Percentiles rank a stretch among this genome's conserved stretches.
phyloP scores from a whole-genome alignment of 1,284 basidiomycete genomes.

The Sanghuangporus sanghuang region DNA sequence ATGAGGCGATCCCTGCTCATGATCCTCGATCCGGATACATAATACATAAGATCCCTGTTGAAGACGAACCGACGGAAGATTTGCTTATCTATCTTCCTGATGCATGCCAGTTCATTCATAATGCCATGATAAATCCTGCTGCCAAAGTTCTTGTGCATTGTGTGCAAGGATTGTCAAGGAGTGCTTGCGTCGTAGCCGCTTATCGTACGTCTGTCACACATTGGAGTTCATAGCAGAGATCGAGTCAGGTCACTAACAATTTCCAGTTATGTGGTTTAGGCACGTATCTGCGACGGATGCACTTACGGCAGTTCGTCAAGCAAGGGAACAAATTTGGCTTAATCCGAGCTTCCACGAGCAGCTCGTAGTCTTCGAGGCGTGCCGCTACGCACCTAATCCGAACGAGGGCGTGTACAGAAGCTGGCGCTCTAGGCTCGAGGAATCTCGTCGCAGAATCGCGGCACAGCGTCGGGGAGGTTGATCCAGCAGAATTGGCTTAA shows the following conservation, averaged over 20 bases:
- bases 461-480: background rate
- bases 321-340: conserved; percentile 16
- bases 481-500: conserved; percentile 2
- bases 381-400: conserved; percentile 13
- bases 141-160: conserved; percentile 16
- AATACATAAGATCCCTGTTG: conserved; percentile 16
- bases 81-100: conserved; percentile 16
- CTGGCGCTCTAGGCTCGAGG: conserved; percentile 14
- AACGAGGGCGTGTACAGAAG: conserved; percentile 14
- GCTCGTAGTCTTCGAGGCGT: conserved; percentile 16
- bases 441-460: conserved; percentile 14
- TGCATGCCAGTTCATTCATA: conserved; percentile 17
- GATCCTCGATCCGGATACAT: conserved; percentile 16
- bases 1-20: conserved; percentile 16
- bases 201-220: conserved; percentile 4
- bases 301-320: conserved; percentile 14
- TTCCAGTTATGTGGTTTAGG: conserved; percentile 17
- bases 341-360: conserved; percentile 19
- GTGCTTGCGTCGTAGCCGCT: conserved; percentile 17
- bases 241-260: background rate
- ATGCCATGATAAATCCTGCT: conserved; percentile 9
- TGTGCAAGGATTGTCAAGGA: conserved; percentile 16
- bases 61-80: conserved; percentile 14
- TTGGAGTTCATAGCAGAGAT: background rate
- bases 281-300: conserved; percentile 17